These are phyloP conservation scores for Astrothelium macrocarpum DNA, from an alignment of 495 filamentous ascomycete species.

Conservation along the genomic window DNA sequence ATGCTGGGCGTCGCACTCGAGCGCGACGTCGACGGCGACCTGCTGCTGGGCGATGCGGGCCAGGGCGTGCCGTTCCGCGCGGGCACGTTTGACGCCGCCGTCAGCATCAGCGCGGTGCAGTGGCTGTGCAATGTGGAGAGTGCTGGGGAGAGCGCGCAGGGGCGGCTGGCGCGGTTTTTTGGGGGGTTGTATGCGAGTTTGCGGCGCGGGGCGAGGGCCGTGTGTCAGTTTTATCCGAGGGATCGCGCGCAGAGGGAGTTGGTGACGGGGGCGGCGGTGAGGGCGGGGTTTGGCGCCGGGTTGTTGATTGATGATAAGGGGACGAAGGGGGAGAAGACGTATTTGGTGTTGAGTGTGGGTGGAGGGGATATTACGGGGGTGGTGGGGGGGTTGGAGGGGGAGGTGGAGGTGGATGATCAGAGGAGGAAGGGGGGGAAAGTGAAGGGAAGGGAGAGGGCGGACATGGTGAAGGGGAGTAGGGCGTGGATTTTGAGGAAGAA, in stretches of 20 bases:
- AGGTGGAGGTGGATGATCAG: slow-evolving; percentile 71
- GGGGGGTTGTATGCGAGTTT: slow-evolving; percentile 81
- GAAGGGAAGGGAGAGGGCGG: slow-evolving; percentile 42
- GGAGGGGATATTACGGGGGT: slow-evolving; percentile 56
- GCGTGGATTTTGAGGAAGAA: slow-evolving; percentile 92
- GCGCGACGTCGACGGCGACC: slow-evolving; percentile 82
- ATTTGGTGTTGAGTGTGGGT: slow-evolving; percentile 88
- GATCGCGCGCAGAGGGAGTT: slow-evolving; percentile 84
- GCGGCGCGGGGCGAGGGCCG: slow-evolving; percentile 76
- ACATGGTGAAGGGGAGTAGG: slow-evolving; percentile 66
- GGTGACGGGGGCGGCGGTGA: slow-evolving; percentile 81
- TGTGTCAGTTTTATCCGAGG: slow-evolving; percentile 97
- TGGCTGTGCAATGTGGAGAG: slow-evolving; percentile 96
- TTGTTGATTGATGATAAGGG: slow-evolving; percentile 89
- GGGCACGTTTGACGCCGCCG: slow-evolving; percentile 87
- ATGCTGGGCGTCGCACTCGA: slow-evolving; percentile 92
- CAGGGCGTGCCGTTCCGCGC: slow-evolving; percentile 92
- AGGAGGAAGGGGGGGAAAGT: slow-evolving; percentile 41
- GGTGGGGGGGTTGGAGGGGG: slow-evolving; percentile 72
- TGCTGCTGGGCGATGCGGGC: slow-evolving; percentile 86
- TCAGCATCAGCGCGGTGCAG: slow-evolving; percentile 89
- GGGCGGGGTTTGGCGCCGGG: slow-evolving; percentile 91
- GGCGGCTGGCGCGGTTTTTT: slow-evolving; percentile 76
- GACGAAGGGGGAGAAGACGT: slow-evolving; percentile 89
- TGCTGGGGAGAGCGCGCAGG: slow-evolving; percentile 66